Evolutionary conservation across 2,329 filamentous ascomycete genomes (phyloP).

Genomic region (Hysterium pulicare): DNA sequence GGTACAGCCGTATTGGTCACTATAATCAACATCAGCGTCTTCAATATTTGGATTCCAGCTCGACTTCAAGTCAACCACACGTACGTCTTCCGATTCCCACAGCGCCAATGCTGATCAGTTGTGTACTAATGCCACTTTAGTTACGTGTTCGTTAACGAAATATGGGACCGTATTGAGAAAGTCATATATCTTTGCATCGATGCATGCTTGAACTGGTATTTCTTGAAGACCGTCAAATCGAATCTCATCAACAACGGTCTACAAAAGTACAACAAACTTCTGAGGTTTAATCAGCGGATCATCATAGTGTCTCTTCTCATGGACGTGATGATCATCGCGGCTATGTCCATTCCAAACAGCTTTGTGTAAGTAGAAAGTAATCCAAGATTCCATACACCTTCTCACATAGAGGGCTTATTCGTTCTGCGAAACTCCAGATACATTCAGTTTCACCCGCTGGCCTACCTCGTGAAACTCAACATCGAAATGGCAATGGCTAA

Average conservation of each 20-base stretch:
- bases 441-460: slow-evolving; percentile 50
- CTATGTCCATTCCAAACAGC: slow-evolving; percentile 45
- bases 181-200: slow-evolving; percentile 37
- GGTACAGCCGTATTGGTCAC: slow-evolving; percentile 36
- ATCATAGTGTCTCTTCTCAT: slow-evolving; percentile 50
- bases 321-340: slow-evolving; percentile 48
- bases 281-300: slow-evolving; percentile 50
- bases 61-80: slow-evolving; percentile 27
- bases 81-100: slow-evolving; percentile 8
- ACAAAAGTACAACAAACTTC: slow-evolving; percentile 50
- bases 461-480: slow-evolving; percentile 49
- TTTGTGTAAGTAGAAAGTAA: slow-evolving; percentile 6
- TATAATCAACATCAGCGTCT: slow-evolving; percentile 35
- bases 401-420: not conserved
- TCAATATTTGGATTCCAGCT: slow-evolving; percentile 41
- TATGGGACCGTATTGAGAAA: slow-evolving; percentile 40
- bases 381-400: not conserved
- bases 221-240: slow-evolving; percentile 43
- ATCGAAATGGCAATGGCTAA: slow-evolving; percentile 54
- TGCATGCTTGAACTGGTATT: slow-evolving; percentile 38
- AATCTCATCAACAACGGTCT: slow-evolving; percentile 49
- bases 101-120: not conserved
- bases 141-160: slow-evolving; percentile 34
- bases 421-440: slow-evolving; percentile 28
- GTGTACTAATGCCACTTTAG: slow-evolving; percentile 3